Percentiles rank a stretch among this genome's conserved stretches.
Conservation (phyloP, 768 basidiomycete genomes). For the Termitomyces sp. region DNA sequence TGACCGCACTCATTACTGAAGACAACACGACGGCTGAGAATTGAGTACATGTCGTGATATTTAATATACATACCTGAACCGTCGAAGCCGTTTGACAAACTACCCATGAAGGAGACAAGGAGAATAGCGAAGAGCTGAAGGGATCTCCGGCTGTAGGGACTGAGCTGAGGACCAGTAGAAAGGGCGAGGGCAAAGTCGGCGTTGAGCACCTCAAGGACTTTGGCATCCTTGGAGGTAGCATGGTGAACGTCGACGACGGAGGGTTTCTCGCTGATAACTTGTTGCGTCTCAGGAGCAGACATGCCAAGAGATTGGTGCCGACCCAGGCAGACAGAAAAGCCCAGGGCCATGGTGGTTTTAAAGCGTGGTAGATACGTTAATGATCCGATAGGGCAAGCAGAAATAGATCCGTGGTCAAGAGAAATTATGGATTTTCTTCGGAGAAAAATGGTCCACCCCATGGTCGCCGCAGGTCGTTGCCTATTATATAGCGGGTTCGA, state of each 20-base stretch:
- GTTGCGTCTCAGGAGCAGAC: slow-evolving; percentile 11
- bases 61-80: slow-evolving; percentile 30
- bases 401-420: background rate
- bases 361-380: background rate
- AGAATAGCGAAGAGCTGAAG: slow-evolving; percentile 37
- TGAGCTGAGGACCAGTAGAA: slow-evolving; percentile 36
- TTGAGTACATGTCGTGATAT: background rate
- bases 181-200: slow-evolving; percentile 40
- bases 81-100: slow-evolving; percentile 42
- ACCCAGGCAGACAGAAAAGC: background rate
- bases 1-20: slow-evolving; percentile 41
- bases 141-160: slow-evolving; percentile 30
- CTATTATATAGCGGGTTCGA: too few relatives aligned
- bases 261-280: slow-evolving; percentile 10
- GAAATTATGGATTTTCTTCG: background rate
- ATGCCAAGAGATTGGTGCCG: slow-evolving; percentile 2
- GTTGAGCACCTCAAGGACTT: slow-evolving; percentile 26
- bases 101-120: slow-evolving; percentile 39
- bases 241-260: background rate
- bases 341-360: background rate
- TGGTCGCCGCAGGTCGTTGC: too few relatives aligned
- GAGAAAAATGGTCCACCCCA: background rate
- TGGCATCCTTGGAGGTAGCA: slow-evolving; percentile 12
- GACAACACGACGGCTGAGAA: background rate
- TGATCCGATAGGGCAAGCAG: background rate